phyloP scores from a whole-genome alignment of 2,329 filamentous ascomycete species.

The Ambrosiella beaveri region DNA sequence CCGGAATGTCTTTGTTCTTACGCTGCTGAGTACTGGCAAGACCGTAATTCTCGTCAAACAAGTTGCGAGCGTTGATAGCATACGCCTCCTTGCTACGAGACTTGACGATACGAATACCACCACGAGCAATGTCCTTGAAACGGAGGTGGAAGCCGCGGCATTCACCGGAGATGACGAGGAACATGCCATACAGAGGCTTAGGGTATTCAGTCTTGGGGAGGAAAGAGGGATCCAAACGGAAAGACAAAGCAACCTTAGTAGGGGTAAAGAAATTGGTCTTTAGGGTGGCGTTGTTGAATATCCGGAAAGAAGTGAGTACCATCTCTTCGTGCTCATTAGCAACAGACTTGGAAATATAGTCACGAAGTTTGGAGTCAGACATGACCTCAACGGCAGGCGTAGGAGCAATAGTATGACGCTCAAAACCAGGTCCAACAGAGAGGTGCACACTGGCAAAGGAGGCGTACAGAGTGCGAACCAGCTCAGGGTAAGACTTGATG shows the following conservation, averaged over 20 bases:
- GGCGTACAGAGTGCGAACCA: slow-evolving; percentile 77
- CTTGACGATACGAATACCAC: slow-evolving; percentile 97
- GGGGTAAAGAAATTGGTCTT: slow-evolving; percentile 98
- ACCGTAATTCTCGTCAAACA: slow-evolving; percentile 98
- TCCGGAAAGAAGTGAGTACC: slow-evolving; percentile 91
- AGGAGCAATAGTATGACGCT: slow-evolving; percentile 31
- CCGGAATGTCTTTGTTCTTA: slow-evolving; percentile 99
- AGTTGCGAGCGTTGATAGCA: slow-evolving; percentile 82
- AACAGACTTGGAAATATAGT: slow-evolving; percentile 58
- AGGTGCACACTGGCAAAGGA: slow-evolving; percentile 81
- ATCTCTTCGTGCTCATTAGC: slow-evolving; percentile 91
- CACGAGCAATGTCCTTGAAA: slow-evolving; percentile 91
- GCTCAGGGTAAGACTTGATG: slow-evolving; percentile 72
- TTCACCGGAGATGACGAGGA: slow-evolving; percentile 91
- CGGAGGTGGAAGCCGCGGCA: slow-evolving; percentile 94
- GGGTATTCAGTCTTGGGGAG: slow-evolving; percentile 84
- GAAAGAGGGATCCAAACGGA: slow-evolving; percentile 80
- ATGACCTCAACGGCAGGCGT: slow-evolving; percentile 50
- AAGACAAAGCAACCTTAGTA: slow-evolving; percentile 94
- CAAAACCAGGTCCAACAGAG: slow-evolving; percentile 32
- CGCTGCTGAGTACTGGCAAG: slow-evolving; percentile 96
- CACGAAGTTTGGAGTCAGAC: slow-evolving; percentile 54
- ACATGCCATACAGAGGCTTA: slow-evolving; percentile 91
- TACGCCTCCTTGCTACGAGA: slow-evolving; percentile 93
- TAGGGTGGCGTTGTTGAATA: slow-evolving; percentile 83